Conservation (phyloP, 306 rosid species). For the Ochetophila trinervis region DNA sequence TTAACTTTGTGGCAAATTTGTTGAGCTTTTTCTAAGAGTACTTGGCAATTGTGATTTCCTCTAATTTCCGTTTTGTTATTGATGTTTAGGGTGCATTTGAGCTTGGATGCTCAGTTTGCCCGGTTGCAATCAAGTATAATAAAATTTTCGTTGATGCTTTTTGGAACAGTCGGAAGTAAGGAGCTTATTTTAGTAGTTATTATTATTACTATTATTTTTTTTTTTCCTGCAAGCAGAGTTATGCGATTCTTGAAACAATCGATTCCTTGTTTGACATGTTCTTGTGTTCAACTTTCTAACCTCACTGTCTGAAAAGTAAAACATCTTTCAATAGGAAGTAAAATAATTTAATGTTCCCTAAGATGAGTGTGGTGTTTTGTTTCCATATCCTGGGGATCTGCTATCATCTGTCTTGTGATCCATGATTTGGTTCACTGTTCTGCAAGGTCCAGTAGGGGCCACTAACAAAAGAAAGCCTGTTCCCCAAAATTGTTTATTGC, state of each 20-base stretch:
- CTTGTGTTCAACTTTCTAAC: not conserved
- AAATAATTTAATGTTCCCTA: not conserved
- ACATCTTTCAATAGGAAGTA: not conserved
- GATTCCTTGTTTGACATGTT: constrained; percentile 6
- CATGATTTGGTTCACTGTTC: no score
- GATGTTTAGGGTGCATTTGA: constrained; percentile 92
- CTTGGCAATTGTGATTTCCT: constrained; percentile 12
- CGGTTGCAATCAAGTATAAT: constrained; percentile 91
- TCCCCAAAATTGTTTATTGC: no score
- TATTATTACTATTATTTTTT: not conserved
- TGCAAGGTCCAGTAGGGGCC: no score
- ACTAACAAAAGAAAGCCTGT: no score
- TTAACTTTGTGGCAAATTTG: not conserved
- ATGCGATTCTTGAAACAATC: not conserved
- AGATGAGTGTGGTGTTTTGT: not conserved
- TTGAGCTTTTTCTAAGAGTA: not conserved
- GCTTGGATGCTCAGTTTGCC: constrained; percentile 93
- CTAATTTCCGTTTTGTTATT: constrained; percentile 14
- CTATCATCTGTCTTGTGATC: no score
- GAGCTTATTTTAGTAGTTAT: constrained; percentile 18
- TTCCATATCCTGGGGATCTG: not conserved
- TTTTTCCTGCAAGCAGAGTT: not conserved
- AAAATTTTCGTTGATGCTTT: constrained; percentile 96
- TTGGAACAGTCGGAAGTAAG: constrained; percentile 99
- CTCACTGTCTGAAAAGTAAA: not conserved